Conservation (phyloP, 805 yeast genomes). For the Maudiozyma barnettii region DNA sequence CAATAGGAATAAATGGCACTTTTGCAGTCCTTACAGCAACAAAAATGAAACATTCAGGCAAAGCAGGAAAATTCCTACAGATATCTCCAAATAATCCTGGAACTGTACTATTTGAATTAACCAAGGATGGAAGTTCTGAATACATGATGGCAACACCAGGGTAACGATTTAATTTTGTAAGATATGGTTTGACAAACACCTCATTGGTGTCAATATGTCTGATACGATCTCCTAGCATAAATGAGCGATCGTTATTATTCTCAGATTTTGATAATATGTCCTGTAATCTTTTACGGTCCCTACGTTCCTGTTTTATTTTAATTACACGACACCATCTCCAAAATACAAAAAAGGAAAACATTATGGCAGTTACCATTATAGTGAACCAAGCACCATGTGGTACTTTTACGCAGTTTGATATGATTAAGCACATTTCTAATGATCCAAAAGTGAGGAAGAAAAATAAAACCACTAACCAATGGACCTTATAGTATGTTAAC, state of each 20-base stretch:
- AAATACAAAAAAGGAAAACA: neutral
- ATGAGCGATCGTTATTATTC: neutral
- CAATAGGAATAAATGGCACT: neutral
- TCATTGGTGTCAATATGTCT: neutral
- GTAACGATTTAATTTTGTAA: neutral
- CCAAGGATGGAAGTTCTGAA: neutral
- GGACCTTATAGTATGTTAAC: neutral
- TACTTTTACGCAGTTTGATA: neutral
- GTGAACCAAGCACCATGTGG: slow-evolving; percentile 1
- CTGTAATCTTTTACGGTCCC: neutral
- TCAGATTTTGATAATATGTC: neutral
- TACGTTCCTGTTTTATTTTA: neutral
- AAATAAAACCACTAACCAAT: neutral
- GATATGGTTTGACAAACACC: neutral
- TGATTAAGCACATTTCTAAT: neutral
- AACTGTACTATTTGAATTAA: neutral
- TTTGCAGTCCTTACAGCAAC: neutral
- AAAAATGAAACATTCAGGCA: neutral
- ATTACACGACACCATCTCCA: neutral
- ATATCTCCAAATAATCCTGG: neutral
- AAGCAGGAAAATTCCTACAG: neutral
- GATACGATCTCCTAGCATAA: neutral
- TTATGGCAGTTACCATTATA: neutral
- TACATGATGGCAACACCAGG: neutral
- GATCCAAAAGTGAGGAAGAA: neutral